Percentiles rank a stretch among this genome's conserved stretches.
phyloP scores from a whole-genome alignment of 495 filamentous ascomycete species.

The Darksidea phi region DNA sequence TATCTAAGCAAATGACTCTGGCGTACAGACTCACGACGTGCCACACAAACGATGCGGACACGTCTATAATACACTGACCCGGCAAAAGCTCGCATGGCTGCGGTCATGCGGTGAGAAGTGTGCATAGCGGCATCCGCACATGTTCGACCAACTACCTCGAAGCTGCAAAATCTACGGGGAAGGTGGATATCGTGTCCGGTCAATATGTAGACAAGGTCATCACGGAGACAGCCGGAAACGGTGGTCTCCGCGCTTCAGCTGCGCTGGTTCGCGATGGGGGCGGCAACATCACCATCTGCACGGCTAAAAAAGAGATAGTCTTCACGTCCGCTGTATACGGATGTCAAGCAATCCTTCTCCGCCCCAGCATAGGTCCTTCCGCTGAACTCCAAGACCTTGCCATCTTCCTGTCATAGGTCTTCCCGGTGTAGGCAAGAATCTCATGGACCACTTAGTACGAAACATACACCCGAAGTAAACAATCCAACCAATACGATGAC shows the following conservation, averaged over 20 bases:
- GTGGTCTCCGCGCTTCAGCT: background rate
- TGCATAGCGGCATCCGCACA: conserved; percentile 1
- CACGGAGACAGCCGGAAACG: background rate
- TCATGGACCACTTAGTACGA: conserved; percentile 26
- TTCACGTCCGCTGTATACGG: conserved; percentile 6
- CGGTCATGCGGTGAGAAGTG: conserved; percentile 4
- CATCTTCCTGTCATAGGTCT: conserved; percentile 7
- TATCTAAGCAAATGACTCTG: too few relatives aligned
- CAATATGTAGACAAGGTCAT: background rate
- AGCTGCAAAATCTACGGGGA: background rate
- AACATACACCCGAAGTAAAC: background rate
- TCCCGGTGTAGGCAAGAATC: conserved; percentile 24
- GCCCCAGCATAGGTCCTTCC: conserved; percentile 11
- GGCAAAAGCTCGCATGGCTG: conserved; percentile 37
- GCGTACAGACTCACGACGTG: too few relatives aligned
- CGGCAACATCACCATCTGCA: background rate
- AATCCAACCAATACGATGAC: background rate
- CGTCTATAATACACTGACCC: conserved; percentile 1
- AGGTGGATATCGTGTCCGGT: background rate
- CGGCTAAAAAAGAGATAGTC: conserved; percentile 22
- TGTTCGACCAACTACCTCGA: background rate
- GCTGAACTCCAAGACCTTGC: conserved; percentile 6
- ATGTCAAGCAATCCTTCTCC: conserved; percentile 8
- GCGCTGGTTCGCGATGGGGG: background rate
- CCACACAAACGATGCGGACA: too few relatives aligned